Evolutionary conservation across 805 yeast genomes (phyloP).

Genomic region (Wickerhamomyces chaumierensis): DNA sequence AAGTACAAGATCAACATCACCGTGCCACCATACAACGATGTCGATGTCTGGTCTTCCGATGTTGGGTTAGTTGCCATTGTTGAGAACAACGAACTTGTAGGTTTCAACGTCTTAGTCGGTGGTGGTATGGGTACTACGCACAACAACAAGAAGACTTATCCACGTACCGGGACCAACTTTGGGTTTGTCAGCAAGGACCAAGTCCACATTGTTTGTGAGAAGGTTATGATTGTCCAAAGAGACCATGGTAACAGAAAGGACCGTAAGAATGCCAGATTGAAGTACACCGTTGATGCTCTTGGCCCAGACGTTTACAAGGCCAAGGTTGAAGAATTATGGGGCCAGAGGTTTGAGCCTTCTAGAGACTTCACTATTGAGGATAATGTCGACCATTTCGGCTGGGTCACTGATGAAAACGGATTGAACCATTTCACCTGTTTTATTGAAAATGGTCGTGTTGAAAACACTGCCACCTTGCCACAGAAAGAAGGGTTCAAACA

Average conservation of each 20-base stretch:
- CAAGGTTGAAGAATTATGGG: slow-evolving; percentile 78
- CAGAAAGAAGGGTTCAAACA: slow-evolving; percentile 79
- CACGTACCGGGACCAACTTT: slow-evolving; percentile 82
- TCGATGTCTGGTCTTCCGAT: slow-evolving; percentile 93
- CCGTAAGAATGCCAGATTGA: slow-evolving; percentile 95
- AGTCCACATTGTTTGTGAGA: slow-evolving; percentile 72
- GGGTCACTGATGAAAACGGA: slow-evolving; percentile 81
- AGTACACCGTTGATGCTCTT: slow-evolving; percentile 91
- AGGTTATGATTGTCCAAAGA: slow-evolving; percentile 87
- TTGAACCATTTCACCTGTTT: slow-evolving; percentile 86
- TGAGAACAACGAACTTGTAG: slow-evolving; percentile 47
- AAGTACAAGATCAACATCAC: slow-evolving; percentile 92
- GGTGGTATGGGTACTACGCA: slow-evolving; percentile 99
- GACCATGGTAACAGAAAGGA: slow-evolving; percentile 91
- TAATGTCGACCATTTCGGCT: slow-evolving; percentile 86
- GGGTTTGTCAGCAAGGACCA: slow-evolving; percentile 67
- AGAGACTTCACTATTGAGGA: slow-evolving; percentile 69
- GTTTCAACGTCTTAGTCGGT: slow-evolving; percentile 85
- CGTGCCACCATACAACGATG: slow-evolving; percentile 93
- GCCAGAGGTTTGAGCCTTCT: slow-evolving; percentile 60
- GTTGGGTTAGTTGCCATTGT: slow-evolving; percentile 86
- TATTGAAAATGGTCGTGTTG: slow-evolving; percentile 94
- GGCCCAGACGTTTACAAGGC: slow-evolving; percentile 75
- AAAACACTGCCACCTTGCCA: slow-evolving; percentile 81
- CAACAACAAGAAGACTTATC: slow-evolving; percentile 92